Evolutionary conservation across 2,329 filamentous ascomycete species (phyloP), one percentile per base, ranked within the genome.

Genomic region (Fusarium hostae): DNA sequence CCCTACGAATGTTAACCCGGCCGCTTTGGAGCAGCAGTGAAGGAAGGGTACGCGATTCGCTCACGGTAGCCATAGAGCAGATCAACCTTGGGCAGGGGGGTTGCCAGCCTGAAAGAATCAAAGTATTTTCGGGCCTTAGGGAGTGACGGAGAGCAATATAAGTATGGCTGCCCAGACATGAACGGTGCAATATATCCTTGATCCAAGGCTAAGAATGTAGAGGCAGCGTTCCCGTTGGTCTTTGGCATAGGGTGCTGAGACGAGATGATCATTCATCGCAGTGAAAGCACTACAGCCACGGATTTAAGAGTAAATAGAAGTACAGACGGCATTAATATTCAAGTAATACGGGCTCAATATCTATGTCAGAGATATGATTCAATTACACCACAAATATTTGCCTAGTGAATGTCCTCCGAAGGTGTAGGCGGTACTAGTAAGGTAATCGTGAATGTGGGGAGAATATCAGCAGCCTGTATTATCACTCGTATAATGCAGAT

Each of bases 251-350:
- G 84, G 89, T 18, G 87, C 86, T 2, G 69, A 76, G 12, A 83
- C 82, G 60, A 89, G 88, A 43, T 87, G 86, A 75, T 90, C 88
- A 74, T 89, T 89, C 52, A 90, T 78, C 3, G 87, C 85, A 16
- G 90, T 83, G 82, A 90, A 84, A 6, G 84, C 82, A 28, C 88
- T 88, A 1, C 88, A 81, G 60, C 84, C 80, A 8, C 73, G 77
- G 20, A 70, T 62, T 9, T 59, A 47, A 11, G 66, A 57, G 3
- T 62, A 59, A 1, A 52, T 59, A 1, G 60, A 50, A 32, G 70
- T 66, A 22, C 59, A 37, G 40, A 68, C 66, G 7, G 66, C 63
- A 35, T 73, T 18, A 48, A 34, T 8, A 11, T 16, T 20, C 11
- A 16, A 16, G 24, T 16, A 11, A 24, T 24, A 22, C 28, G 15